A percentile compares a stretch with the other conserved stretches of the same genome.
Evolutionary conservation across 164 flowering plant species (phyloP).

Genomic region (Hamamelis virginiana): DNA sequence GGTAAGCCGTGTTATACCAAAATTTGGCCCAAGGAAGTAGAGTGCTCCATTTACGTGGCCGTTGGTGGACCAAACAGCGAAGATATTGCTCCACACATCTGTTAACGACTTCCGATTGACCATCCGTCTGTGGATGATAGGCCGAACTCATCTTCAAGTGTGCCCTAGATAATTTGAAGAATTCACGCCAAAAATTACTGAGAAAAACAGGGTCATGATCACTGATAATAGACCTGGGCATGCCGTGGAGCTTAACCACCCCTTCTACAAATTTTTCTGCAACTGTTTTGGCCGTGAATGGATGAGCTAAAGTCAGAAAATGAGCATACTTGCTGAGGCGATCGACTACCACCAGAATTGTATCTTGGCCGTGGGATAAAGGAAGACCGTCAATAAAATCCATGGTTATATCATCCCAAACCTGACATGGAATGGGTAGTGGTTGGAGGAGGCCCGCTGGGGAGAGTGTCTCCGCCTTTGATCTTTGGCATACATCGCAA

Average conservation of each 20-base stretch:
- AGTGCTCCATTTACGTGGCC: not conserved
- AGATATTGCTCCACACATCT: slow-evolving; percentile 16
- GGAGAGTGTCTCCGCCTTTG: not conserved
- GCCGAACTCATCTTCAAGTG: not conserved
- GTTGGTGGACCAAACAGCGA: not conserved
- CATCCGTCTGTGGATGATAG: not conserved
- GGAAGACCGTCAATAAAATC: slow-evolving; percentile 11
- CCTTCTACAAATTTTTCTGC: slow-evolving; percentile 2
- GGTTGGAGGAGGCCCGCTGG: slow-evolving; percentile 4
- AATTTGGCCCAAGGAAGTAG: slow-evolving; percentile 4
- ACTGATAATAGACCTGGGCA: not conserved
- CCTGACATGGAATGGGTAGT: not conserved
- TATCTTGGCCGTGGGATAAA: not conserved
- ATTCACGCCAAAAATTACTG: no score
- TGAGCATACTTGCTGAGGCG: slow-evolving; percentile 4
- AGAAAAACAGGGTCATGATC: no score
- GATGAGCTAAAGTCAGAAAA: not conserved
- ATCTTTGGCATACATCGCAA: not conserved
- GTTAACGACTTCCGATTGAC: no score
- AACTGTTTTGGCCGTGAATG: not conserved
- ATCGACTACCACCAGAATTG: slow-evolving; percentile 5
- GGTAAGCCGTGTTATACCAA: slow-evolving; percentile 11
- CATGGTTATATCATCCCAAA: slow-evolving; percentile 5
- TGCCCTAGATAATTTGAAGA: not conserved
- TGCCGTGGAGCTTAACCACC: not conserved